These are phyloP conservation scores for Chiua virens DNA, from an alignment of 768 basidiomycete genomes.

Conservation along the genomic window DNA sequence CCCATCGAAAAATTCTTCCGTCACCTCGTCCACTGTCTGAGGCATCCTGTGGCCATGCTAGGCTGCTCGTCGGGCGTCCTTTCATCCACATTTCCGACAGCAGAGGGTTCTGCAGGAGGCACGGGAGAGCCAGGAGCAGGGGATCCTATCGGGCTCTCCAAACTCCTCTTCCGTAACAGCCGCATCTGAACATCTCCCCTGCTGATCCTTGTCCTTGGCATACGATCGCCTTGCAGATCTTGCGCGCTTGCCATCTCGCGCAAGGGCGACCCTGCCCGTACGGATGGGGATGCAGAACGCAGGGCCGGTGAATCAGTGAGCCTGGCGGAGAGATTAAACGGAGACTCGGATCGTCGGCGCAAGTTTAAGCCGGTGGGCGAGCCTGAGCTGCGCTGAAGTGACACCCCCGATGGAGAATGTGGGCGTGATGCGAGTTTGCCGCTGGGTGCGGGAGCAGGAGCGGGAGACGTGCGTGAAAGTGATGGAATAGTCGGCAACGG, in stretches of 20 bases:
- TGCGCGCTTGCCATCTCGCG: conserved; percentile 22
- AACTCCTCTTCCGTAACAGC: conserved; percentile 44
- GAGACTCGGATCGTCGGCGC: conserved; percentile 25
- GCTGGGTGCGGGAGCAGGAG: background rate
- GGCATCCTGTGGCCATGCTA: background rate
- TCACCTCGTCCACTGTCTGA: conserved; percentile 13
- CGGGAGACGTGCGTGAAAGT: conserved; percentile 1
- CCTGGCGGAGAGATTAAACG: conserved; percentile 15
- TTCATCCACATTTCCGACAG: background rate
- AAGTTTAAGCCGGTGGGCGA: conserved; percentile 20
- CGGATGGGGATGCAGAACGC: conserved; percentile 20
- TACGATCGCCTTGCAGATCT: conserved; percentile 18
- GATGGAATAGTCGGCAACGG: background rate
- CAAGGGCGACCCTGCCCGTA: conserved; percentile 29
- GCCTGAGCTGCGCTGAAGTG: conserved; percentile 13
- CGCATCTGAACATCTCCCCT: conserved; percentile 54
- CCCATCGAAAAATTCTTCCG: conserved; percentile 40
- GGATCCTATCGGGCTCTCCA: conserved; percentile 40
- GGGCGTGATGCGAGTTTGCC: background rate
- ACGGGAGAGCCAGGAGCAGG: conserved; percentile 13
- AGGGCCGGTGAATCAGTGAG: conserved; percentile 19
- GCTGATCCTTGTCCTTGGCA: conserved; percentile 46
- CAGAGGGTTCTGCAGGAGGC: background rate
- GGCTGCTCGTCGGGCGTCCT: background rate
- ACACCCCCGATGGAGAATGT: conserved; percentile 8